Base-by-base conservation (phyloP, 2,329 filamentous ascomycete species). In the Fusarium domesticum region DNA sequence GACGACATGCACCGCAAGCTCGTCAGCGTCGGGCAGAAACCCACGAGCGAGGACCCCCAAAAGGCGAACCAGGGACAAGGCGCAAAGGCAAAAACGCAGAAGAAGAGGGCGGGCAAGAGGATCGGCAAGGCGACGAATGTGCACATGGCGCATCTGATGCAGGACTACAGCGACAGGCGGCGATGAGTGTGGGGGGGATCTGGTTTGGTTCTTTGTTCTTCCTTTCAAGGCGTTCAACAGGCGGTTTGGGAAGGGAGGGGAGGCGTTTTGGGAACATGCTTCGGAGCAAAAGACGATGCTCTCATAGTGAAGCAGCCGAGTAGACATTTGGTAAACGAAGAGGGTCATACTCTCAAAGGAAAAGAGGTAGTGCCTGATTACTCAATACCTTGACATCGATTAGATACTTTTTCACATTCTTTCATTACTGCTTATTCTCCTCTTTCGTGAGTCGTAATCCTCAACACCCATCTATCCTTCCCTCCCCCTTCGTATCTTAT, bases 51-150 rank as follows among this genome's bases (percentile, higher is more conserved):
- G 54, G 86, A 90, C 56, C 87, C 87, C 47, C 67, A 78, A 56
- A 64, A 72, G 80, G 37, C 56, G 6, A 58, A 51, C 28, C 53
- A 60, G 39, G 61, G 47, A 2, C 56, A 52, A 14, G 71, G 77
- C 17, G 79, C 76, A 48, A 81, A 78, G 63, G 70, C 83, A 56
- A 87, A 88, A 71, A 84, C 85, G 70, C 83, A 84, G 67, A 87
- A 88, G 70, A 88, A 87, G 64, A 75, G 82, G 35, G 71, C 73
- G 18, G 68, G 70, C 56, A 80, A 88, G 53, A 78, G 83, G 47
- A 81, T 81, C 33, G 87, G 86, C 54, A 93, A 91, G 76, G 83
- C 85, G 44, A 95, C 89, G 18, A 96, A 96, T 64, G 83, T 82
- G 19, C 90, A 96, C 65, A 95, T 96, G 89, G 76, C 77, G 56